Evolutionary conservation across 2,329 filamentous ascomycete species (phyloP), one percentile per base, ranked within the genome.

Genomic region (Blumeria hordei): DNA sequence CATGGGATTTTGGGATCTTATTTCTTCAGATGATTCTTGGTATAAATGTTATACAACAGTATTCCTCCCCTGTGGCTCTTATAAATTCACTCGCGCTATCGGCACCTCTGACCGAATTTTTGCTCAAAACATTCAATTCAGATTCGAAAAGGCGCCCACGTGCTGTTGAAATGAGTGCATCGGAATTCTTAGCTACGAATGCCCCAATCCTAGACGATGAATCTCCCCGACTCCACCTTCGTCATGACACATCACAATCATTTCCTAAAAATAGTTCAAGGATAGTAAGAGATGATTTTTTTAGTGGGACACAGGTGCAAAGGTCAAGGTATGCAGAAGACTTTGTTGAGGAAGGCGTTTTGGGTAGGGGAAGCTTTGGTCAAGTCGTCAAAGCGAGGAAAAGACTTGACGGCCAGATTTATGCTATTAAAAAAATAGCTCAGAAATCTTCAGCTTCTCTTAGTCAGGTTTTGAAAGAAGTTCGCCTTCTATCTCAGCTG

Each of bases 21-120:
- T 85, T 95, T 61, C 68, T 94, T 41, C 90, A 98, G 66, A 95
- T 96, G 87, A 76, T 92, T 3, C 90, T 95, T 65, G 92, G 92
- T 1, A 72, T 87, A 36, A 79, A 87, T 60, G 77, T 87, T 6
- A 72, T 83, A 16, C 74, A 82, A 57, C 83, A 81, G 57, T 90
- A 92, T 66, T 80, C 81, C 14, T 93, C 87, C 0, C 88, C 90
- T 1, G 77, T 76, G 56, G 77, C 79, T 44, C 69, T 94, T 54
- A 80, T 86, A 64, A 79, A 82, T 11, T 78, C 79, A 0, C 69
- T 88, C 36, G 74, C 77, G 8, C 71, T 94, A 8, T 92, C 88
- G 0, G 75, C 79, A 49, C 74, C 87, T 5, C 70, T 95, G 37
- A 77, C 84, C 58, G 88, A 94, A 62, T 72, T 98, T 44, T 74